Base-by-base conservation (phyloP, 2,329 filamentous ascomycete genomes). In the Cladosporium sphaerospermum region DNA sequence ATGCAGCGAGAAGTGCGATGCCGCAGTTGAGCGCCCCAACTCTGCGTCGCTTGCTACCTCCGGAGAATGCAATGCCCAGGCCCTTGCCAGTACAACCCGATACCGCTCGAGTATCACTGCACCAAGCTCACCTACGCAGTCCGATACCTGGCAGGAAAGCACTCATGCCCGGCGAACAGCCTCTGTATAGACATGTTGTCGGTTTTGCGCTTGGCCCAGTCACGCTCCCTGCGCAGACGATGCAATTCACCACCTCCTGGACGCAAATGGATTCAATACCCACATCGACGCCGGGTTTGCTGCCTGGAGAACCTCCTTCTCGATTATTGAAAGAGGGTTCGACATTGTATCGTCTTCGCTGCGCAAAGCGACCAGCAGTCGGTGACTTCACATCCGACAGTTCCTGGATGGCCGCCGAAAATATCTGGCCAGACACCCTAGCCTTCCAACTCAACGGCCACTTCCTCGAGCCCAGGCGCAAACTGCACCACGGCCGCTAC, bases 401-500 rank as follows among this genome's bases (percentile, higher is more conserved):
- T 7, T 68, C 73, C 1, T 95, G 89, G 89, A 74, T 79, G 5
- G 73, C 76, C 1, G 68, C 74, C n/a, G 79, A 85, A 33, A 85
- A 80, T 5, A 64, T 69, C 18, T 96, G 89, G 90, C 88, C 89
- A 0, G 74, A 78, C 34, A 78, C 81, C 47, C 75, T 89, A 0
- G 88, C 84, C 56, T 75, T 92, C 56, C 75, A 78, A 13, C 67
- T 95, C 56, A 95, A 96, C 60, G 74, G 69, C 0, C 64, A 70
- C 0, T 44, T 59, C 14, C 62, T 79, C 1, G 73, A 82, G 9
- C 66, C 89, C 13, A 80, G 85, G 39, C 80, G 86, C 28, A 89
- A 88, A 61, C 67, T 81, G 1, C 84, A 93, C 56, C 80, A 91
- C 62, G 84, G 84, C 9, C 88, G 84, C 60, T 88, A 95, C 61